Base-by-base conservation (phyloP, 176 grass and related monocot species). In the Ensete glaucum region DNA sequence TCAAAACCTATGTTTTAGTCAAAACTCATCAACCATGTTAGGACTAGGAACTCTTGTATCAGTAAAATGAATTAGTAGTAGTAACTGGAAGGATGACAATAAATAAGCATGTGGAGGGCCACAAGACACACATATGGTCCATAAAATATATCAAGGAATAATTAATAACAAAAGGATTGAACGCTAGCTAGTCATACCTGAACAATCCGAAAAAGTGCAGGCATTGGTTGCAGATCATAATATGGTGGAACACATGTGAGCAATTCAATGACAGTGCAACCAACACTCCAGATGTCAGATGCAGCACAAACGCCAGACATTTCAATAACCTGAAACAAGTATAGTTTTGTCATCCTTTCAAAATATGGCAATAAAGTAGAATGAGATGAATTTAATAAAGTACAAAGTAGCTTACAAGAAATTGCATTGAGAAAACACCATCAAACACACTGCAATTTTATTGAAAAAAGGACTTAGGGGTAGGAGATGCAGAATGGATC, bases 271-370 rank as follows among this genome's bases (percentile, higher is more conserved):
- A 99, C 91, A 55, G 95, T 99, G 84, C 95, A 99, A 22, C 95
- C 95, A 77, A 99, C 95, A 89, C 95, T 99, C 95, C 95, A 99
- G 73, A 99, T 94, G 87, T 99, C 95, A 66, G 95, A 99, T 55
- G 95, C 95, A 62, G 95, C 88, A 56, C 86, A 99, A 82, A 99
- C 95, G 74, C 95, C 90, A 77, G 95, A 91, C 95, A 99, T 91
- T 86, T 94, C 95, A 22, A 99, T 99, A 64, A 99, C 95, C 95
- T 99, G 76, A 71, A 70, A 67, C 55, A 53, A 55, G 74, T 62
- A 24, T n/a, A 52, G 48, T 76, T n/a, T 15, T 52, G 24, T 62
- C 9, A 71, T 43, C 34, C 34, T 78, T 51, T n/a, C 66, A 43
- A 43, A 43, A 43, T 5, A 43, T 6, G 4, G 3, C 34, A 43